Conservation (phyloP, 305 asterid species). For the Solanum hybrid region DNA sequence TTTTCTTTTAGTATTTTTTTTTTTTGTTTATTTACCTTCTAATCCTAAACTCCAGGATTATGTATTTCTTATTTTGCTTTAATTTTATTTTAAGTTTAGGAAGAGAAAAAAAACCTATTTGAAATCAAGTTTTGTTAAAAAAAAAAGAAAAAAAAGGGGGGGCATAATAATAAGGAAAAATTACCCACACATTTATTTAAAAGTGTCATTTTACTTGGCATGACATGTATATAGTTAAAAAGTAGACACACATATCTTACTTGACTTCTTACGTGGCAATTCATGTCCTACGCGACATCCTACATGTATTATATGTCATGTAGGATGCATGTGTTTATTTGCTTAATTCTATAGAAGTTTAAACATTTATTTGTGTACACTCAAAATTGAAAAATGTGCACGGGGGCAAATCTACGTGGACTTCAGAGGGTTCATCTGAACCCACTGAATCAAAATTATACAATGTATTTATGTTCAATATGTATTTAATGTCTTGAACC, state of each 20-base stretch:
- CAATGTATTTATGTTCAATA: too few species aligned
- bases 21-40: background rate
- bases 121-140: too few species aligned
- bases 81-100: too few species aligned
- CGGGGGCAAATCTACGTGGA: accelerated
- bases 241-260: background rate
- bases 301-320: background rate
- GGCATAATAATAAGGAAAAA: background rate
- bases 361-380: too few species aligned
- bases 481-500: background rate
- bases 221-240: background rate
- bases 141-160: too few species aligned
- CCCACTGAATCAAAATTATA: too few species aligned
- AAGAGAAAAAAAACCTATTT: too few species aligned
- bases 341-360: too few species aligned
- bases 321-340: background rate
- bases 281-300: background rate
- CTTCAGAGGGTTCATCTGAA: background rate
- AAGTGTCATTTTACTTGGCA: background rate
- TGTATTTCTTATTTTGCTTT: background rate
- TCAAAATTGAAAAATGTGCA: background rate
- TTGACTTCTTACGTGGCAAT: background rate
- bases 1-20: background rate
- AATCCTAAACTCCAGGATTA: background rate
- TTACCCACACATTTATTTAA: background rate